Conservation (phyloP, 75 land plant genomes). For the Sequoia sempervirens region DNA sequence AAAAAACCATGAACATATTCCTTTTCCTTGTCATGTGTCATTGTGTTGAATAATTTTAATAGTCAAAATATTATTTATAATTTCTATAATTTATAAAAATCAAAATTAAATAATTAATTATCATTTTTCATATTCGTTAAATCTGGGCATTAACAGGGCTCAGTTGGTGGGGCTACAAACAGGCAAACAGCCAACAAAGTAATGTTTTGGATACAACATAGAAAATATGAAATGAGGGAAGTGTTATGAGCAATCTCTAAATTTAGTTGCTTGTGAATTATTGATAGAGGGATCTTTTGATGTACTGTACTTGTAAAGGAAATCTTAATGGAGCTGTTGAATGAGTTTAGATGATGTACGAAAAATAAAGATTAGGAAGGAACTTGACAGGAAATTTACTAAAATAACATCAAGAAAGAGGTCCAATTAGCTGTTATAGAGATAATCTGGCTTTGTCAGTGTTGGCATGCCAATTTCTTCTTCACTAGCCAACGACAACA, state of each 20-base stretch:
- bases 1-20: not conserved
- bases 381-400: not conserved
- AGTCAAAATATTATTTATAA: not conserved
- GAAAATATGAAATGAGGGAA: not conserved
- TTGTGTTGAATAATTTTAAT: not conserved
- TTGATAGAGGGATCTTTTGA: not conserved
- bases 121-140: too few relatives aligned
- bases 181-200: not conserved
- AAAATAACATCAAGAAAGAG: not conserved
- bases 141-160: too few relatives aligned
- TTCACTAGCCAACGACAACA: not conserved
- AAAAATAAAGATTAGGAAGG: not conserved
- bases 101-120: too few relatives aligned
- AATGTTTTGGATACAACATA: not conserved
- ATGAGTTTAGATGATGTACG: not conserved
- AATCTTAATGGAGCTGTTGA: not conserved
- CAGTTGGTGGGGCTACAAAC: too few relatives aligned
- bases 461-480: conserved; percentile 1
- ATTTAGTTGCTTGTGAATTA: not conserved
- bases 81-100: not conserved
- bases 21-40: not conserved
- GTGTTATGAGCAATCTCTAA: not conserved
- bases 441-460: not conserved
- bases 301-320: not conserved
- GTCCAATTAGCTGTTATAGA: not conserved